Percentiles rank a stretch among this genome's conserved stretches.
phyloP scores from a whole-genome alignment of 73 alveolate species.

The Loxodes magnus region DNA sequence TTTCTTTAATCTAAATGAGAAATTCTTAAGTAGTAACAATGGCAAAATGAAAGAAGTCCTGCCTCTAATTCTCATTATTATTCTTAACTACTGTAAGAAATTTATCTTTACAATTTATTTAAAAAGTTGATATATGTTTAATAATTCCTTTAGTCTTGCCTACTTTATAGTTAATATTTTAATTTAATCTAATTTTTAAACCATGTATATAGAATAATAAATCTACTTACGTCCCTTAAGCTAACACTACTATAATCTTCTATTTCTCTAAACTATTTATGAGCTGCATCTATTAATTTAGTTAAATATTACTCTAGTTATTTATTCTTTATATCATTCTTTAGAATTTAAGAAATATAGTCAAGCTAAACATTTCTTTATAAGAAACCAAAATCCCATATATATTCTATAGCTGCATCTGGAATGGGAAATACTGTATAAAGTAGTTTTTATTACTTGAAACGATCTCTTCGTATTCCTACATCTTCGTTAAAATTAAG shows the following conservation, averaged over 20 bases:
- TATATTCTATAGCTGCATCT: too few species aligned
- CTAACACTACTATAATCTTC: conserved; percentile 14
- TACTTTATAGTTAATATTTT: not conserved
- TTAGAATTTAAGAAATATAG: too few species aligned
- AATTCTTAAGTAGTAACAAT: conserved; percentile 38
- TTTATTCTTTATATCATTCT: too few species aligned
- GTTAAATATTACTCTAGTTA: too few species aligned
- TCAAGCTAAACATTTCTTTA: too few species aligned
- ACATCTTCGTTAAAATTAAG: too few species aligned
- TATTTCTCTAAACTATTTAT: not conserved
- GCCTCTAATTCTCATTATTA: conserved; percentile 16
- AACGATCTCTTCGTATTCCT: too few species aligned
- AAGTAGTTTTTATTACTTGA: too few species aligned
- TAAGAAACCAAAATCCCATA: too few species aligned
- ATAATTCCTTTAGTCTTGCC: not conserved
- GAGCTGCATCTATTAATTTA: too few species aligned
- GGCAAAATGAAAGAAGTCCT: conserved; percentile 30
- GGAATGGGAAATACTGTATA: too few species aligned
- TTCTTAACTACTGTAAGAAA: too few species aligned
- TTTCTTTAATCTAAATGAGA: conserved; percentile 19
- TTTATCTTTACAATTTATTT: not conserved
- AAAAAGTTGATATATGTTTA: not conserved
- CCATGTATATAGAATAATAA: conserved; percentile 2
- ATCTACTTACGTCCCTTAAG: conserved; percentile 6
- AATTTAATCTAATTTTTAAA: not conserved